Evolutionary conservation across 78 protist genomes (phyloP).

Genomic region (Capsaspora owczarzaki): DNA sequence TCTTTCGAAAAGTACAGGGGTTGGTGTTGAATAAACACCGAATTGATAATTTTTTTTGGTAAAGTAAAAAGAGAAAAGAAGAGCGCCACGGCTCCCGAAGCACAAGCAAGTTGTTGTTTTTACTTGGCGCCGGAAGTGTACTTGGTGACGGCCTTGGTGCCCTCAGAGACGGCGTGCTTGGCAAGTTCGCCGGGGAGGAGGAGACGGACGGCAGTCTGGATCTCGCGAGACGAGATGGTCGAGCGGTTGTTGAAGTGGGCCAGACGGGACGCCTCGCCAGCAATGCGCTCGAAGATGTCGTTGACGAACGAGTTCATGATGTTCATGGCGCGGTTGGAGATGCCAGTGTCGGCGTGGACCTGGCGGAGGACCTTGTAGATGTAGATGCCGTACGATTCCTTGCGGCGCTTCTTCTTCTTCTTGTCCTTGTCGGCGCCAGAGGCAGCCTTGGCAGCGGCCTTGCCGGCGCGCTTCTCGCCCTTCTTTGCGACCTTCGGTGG

Average conservation of each 20-base stretch:
- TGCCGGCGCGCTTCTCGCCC: too few relatives aligned
- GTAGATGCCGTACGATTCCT: constrained; percentile 40
- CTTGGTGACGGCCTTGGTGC: too few relatives aligned
- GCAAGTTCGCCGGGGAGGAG: constrained; percentile 83
- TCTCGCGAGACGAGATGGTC: constrained; percentile 5
- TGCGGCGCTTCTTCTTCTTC: constrained; percentile 10
- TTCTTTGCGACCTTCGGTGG: too few relatives aligned
- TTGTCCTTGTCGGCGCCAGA: too few relatives aligned
- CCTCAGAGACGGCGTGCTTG: constrained; percentile 86
- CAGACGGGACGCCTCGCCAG: constrained; percentile 37
- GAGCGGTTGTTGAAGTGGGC: constrained; percentile 1
- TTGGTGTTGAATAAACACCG: too few relatives aligned
- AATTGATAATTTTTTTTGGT: too few relatives aligned
- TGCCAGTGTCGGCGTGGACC: constrained; percentile 54
- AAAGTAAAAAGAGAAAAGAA: too few relatives aligned
- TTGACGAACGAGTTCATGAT: constrained; percentile 51
- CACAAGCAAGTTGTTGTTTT: too few relatives aligned
- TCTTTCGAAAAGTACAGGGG: too few relatives aligned
- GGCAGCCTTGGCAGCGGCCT: too few relatives aligned
- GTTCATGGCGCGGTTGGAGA: constrained; percentile 26
- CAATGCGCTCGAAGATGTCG: constrained; percentile 51
- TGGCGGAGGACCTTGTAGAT: constrained; percentile 56
- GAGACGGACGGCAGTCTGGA: constrained; percentile 52
- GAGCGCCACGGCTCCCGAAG: too few relatives aligned
- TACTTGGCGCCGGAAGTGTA: too few relatives aligned